Evolutionary conservation across 2,329 filamentous ascomycete genomes (phyloP).

Genomic region (Colletotrichum sojae): DNA sequence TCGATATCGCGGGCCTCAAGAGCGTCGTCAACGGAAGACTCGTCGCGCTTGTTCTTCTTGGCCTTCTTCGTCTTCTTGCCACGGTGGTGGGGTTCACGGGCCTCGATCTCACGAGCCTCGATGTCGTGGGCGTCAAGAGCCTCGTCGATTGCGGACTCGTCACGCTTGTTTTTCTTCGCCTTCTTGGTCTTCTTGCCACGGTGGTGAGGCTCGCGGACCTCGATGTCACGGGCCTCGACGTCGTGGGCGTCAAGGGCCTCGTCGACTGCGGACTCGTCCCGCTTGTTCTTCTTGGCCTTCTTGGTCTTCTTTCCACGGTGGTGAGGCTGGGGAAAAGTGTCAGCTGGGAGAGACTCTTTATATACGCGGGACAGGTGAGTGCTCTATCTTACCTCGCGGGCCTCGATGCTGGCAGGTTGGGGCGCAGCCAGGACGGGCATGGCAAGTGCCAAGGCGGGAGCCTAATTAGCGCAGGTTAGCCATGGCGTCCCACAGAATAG

Average conservation of each 20-base stretch:
- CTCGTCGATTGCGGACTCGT: neutral
- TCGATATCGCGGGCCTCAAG: constrained; percentile 19
- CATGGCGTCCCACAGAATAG: constrained; percentile 12
- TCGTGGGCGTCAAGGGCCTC: constrained; percentile 10
- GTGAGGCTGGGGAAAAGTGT: constrained; percentile 21
- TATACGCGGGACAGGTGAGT: constrained; percentile 1
- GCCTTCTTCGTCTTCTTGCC: constrained; percentile 40
- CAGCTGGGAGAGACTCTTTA: neutral
- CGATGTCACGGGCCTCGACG: constrained; percentile 36
- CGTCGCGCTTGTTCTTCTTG: constrained; percentile 25
- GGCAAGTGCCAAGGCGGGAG: constrained; percentile 39
- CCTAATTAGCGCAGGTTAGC: constrained; percentile 22
- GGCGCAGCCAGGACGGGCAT: constrained; percentile 32
- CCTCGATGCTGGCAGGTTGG: constrained; percentile 26
- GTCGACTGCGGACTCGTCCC: neutral
- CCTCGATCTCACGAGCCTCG: constrained; percentile 31
- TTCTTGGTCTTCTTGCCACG: constrained; percentile 39
- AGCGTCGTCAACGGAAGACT: neutral
- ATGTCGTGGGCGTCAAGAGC: constrained; percentile 19
- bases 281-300: constrained; percentile 36
- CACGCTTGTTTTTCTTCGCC: constrained; percentile 30
- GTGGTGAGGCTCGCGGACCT: constrained; percentile 33
- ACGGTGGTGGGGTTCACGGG: constrained; percentile 32
- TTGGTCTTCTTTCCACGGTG: constrained; percentile 38
- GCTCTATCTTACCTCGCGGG: constrained; percentile 34